Evolutionary conservation across 345 rosid species (phyloP), one percentile per base, ranked within the genome.

Genomic region (Ceriops zippeliana): DNA sequence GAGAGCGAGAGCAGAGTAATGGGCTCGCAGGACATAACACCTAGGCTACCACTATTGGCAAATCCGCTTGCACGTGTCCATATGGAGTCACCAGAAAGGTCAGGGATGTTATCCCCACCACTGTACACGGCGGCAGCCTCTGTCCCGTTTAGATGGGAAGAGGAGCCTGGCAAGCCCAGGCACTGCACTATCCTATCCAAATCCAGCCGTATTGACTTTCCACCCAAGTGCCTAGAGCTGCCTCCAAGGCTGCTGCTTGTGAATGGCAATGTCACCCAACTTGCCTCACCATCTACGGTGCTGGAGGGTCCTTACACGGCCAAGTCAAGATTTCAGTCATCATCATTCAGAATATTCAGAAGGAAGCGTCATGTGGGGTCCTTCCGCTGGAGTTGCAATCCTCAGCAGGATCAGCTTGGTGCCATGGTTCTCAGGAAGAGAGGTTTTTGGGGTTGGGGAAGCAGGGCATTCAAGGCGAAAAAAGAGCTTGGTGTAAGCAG

Each of bases 111-210:
- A 64, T 86, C 93, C 53, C 85, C 97, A 52, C 93, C 96, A 11
- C 75, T 81, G 38, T 80, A 83, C 62, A 70, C 86, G 17, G 74
- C 86, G 15, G 74, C 82, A 31, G 98, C 92, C 11, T 77, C 92
- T 2, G 91, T 92, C 61, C 98, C 98, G 8, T 92, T 92, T 63
- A 83, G 85, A 8, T 92, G 98, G 98, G 98, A 92, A 63, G 92
- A 92, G 46, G 82, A 86, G 78, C 96, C 98, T 8, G 96, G 98
- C 30, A 92, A 90, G 76, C 96, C 98, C 20, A 86, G 90, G 72
- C 81, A 78, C 22, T 54, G 83, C 80, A 64, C 80, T 32, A 20
- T 70, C 32, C 68, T 80, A 63, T 49, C 49, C 37, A 20, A 82
- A 11, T 38, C 46, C 20, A 8, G 46, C 67, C 60, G 68, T 0